Evolutionary conservation across 805 yeast genomes (phyloP).

Genomic region (Yamadazyma paraphyllophila): DNA sequence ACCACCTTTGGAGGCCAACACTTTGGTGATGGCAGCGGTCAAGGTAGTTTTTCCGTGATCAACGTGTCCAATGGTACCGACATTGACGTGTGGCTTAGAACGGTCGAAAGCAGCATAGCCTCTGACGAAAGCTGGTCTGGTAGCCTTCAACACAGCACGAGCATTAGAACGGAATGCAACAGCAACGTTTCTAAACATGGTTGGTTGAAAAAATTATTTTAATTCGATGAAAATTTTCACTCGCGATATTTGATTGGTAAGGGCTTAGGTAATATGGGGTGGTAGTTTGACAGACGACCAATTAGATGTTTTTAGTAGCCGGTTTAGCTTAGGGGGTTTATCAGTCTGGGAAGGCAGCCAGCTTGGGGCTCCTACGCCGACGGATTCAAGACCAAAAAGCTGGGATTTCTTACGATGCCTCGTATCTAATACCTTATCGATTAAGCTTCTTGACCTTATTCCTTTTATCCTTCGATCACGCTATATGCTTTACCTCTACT

Average conservation of each 20-base stretch:
- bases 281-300: no score
- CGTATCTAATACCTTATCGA: no score
- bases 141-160: slow-evolving; percentile 3
- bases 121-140: slow-evolving; percentile 19
- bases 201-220: slow-evolving; percentile 9
- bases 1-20: slow-evolving; percentile 82
- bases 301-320: no score
- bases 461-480: background rate
- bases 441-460: background rate
- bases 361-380: no score
- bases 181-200: slow-evolving; percentile 9
- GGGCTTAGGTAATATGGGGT: background rate
- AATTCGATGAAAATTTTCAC: slow-evolving; percentile 1
- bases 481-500: no score
- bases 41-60: slow-evolving; percentile 98
- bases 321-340: no score
- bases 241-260: slow-evolving; percentile 1
- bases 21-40: slow-evolving; percentile 98
- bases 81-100: slow-evolving; percentile 92
- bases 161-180: slow-evolving; percentile 3
- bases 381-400: no score
- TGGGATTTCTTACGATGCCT: no score
- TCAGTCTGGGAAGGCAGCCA: no score
- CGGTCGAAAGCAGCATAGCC: slow-evolving; percentile 80
- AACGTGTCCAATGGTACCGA: slow-evolving; percentile 98